Evolutionary conservation across 345 rosid genomes (phyloP).

Genomic region (Sisymbrium irio): DNA sequence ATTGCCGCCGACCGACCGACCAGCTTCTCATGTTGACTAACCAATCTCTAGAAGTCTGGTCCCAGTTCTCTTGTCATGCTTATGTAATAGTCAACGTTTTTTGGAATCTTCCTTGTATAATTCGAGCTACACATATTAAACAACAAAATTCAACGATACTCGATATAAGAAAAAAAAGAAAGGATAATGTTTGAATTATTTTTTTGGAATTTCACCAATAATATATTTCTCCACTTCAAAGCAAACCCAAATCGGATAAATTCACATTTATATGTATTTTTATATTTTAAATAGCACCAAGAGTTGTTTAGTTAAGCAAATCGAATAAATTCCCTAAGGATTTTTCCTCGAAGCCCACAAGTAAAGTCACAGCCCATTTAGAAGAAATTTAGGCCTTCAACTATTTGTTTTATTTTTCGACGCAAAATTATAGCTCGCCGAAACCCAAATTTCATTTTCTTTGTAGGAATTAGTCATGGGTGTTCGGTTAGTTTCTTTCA

Average conservation of each 20-base stretch:
- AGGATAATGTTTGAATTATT: too few species aligned
- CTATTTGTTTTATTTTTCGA: neutral
- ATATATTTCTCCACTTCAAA: neutral
- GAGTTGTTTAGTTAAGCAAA: too few species aligned
- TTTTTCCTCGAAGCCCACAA: neutral
- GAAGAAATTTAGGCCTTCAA: neutral
- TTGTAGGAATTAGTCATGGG: too few species aligned
- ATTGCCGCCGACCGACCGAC: constrained; percentile 32
- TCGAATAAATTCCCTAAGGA: neutral
- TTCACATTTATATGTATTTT: neutral
- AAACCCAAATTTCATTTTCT: neutral
- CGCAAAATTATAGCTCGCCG: neutral
- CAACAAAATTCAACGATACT: neutral
- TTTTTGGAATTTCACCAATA: neutral
- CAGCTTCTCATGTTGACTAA: constrained; percentile 30
- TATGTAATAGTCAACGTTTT: neutral
- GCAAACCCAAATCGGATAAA: neutral
- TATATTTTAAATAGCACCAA: too few species aligned
- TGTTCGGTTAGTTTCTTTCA: too few species aligned
- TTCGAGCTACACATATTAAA: neutral
- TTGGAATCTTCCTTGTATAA: neutral
- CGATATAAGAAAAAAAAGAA: too few species aligned
- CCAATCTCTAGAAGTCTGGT: constrained; percentile 18
- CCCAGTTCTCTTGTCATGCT: constrained; percentile 20
- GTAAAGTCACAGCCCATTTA: neutral